These are phyloP conservation scores for Saccharomyces hybrid DNA, from an alignment of 1,139 yeast species.

Conservation along the genomic window DNA sequence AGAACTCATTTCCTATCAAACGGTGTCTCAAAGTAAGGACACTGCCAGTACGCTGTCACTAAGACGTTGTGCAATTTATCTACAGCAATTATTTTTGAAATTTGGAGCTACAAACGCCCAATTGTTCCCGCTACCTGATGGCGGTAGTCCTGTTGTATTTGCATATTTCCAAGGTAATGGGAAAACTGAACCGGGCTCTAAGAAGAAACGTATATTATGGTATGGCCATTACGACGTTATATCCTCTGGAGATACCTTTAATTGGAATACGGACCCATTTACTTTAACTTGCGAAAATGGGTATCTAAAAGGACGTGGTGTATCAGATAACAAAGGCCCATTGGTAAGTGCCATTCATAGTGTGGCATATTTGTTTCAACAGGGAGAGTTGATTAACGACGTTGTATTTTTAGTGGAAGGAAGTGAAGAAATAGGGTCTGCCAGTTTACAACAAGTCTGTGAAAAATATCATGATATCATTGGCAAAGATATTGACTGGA, in stretches of 20 bases:
- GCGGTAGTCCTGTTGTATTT: conserved; percentile 76
- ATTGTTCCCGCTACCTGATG: conserved; percentile 60
- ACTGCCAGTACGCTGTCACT: conserved; percentile 59
- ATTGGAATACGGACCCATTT: conserved; percentile 80
- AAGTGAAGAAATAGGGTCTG: conserved; percentile 90
- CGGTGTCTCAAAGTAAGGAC: conserved; percentile 64
- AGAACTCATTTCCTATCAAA: conserved; percentile 58
- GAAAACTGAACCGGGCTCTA: neutral
- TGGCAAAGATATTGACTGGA: conserved; percentile 74
- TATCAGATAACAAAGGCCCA: conserved; percentile 93
- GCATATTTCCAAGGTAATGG: conserved; percentile 54
- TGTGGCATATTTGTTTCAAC: conserved; percentile 61
- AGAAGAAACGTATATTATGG: conserved; percentile 54
- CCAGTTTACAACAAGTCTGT: conserved; percentile 70
- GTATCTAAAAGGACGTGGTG: conserved; percentile 85
- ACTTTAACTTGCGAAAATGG: conserved; percentile 71
- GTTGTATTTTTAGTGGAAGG: conserved; percentile 86
- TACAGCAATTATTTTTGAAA: conserved; percentile 53
- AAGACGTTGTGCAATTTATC: conserved; percentile 75
- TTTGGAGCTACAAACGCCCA: conserved; percentile 68
- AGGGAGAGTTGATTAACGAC: conserved; percentile 53
- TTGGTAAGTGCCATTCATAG: conserved; percentile 79
- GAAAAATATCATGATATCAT: conserved; percentile 42
- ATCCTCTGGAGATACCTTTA: conserved; percentile 48
- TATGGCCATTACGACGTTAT: conserved; percentile 97